Evolutionary conservation across 441 rosid species (phyloP), one percentile per base, ranked within the genome.

Genomic region (Pelargonium myrrhifolium): DNA sequence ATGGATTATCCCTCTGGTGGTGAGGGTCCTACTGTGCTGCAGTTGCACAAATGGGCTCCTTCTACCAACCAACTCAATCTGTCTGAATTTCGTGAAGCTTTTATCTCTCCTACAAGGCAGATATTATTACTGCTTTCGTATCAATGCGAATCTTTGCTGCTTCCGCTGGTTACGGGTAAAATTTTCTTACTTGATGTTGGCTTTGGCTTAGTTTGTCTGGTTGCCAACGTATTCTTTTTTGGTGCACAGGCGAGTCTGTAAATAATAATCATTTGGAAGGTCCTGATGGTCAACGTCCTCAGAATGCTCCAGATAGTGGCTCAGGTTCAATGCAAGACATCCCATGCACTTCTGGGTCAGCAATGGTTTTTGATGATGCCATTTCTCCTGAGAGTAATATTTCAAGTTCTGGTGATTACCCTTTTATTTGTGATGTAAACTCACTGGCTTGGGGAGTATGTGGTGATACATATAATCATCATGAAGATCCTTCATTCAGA

Each of bases 391-490:
- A 80, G 71, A 28, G 53, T 68, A 73, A 68, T 61, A 64, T 68
- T 73, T 74, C 84, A 65, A 69, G 68, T 70, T 74, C 80, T 79
- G 69, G 31, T 74, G 62, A 66, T 73, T 81, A 76, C 73, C 76
- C 92, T 70, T 85, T 75, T 78, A 74, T 92, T 80, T 81, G 76
- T 74, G 90, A 89, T 77, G 97, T 87, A 59, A 81, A 81, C 61
- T 92, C 96, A 70, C 72, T 90, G 81, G 88, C 97, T 74, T 94
- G 99, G 99, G 98, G 95, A 79, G 72, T 76, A 62, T 87, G 85
- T 72, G 95, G 87, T 72, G 97, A 90, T 79, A 72, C 86, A 42
- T 87, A 88, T 79, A 68, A 83, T 75, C 85, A 68, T 82, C 91
- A 80, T 61, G 70, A 76, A 68, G 89, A 87, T 74, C 75, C 84